Evolutionary conservation across 805 yeast genomes (phyloP).

Genomic region (Yarrowia osloensis): DNA sequence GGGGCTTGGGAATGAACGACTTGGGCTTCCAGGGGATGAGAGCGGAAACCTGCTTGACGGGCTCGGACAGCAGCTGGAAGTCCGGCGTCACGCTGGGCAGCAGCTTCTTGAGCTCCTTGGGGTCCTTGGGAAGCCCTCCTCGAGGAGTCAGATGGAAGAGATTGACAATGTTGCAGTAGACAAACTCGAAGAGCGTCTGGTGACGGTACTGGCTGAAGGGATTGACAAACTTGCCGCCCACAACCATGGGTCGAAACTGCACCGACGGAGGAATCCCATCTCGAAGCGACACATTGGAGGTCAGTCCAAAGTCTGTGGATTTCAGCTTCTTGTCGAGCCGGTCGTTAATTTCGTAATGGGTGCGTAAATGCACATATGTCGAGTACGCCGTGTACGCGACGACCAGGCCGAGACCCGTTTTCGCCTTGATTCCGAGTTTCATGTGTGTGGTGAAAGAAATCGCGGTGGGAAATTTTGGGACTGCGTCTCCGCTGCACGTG

Average conservation of each 20-base stretch:
- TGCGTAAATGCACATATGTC: slow-evolving; percentile 56
- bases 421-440: slow-evolving; percentile 33
- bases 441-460: slow-evolving; percentile 8
- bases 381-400: slow-evolving; percentile 65
- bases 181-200: slow-evolving; percentile 85
- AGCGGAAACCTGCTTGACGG: slow-evolving; percentile 33
- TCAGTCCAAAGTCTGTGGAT: slow-evolving; percentile 5
- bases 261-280: slow-evolving; percentile 34
- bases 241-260: slow-evolving; percentile 51
- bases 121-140: slow-evolving; percentile 58
- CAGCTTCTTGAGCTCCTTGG: slow-evolving; percentile 51
- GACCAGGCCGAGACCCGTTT: slow-evolving; percentile 36
- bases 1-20: slow-evolving; percentile 33
- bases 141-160: slow-evolving; percentile 60
- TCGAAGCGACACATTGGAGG: slow-evolving; percentile 30
- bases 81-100: slow-evolving; percentile 66
- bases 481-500: neutral
- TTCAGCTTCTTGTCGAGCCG: slow-evolving; percentile 44
- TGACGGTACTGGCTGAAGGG: slow-evolving; percentile 90
- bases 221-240: slow-evolving; percentile 81
- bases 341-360: slow-evolving; percentile 55
- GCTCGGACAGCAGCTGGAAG: slow-evolving; percentile 47
- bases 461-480: neutral
- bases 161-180: slow-evolving; percentile 70
- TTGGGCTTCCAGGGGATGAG: slow-evolving; percentile 38